A percentile compares a stretch with the other conserved stretches of the same genome.
These are phyloP conservation scores for Vachellia collinsii DNA, from an alignment of 306 rosid species.

Conservation along the genomic window DNA sequence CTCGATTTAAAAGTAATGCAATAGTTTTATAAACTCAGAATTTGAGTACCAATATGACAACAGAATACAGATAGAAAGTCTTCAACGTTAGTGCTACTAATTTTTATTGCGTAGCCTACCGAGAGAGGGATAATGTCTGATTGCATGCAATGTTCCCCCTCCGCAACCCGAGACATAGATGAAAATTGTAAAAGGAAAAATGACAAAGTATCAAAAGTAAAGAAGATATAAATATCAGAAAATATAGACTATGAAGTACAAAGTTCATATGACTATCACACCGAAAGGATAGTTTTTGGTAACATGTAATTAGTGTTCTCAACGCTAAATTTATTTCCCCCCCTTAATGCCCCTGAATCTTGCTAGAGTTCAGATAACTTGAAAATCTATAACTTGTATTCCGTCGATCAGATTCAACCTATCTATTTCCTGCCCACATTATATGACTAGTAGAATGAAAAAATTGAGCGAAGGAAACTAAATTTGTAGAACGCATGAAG, in stretches of 20 bases:
- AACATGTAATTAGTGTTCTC: not conserved
- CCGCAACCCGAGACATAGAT: not conserved
- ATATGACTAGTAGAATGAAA: not conserved
- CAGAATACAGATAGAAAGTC: not conserved
- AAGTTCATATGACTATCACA: not conserved
- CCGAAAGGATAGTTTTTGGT: constrained; percentile 5
- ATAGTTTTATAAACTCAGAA: constrained; percentile 9
- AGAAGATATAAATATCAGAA: not conserved
- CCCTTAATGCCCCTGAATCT: not conserved
- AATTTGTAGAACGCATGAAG: not conserved
- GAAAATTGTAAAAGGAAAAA: not conserved
- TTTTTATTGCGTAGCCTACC: not conserved
- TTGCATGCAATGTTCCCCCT: not conserved
- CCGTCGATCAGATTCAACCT: constrained; percentile 7
- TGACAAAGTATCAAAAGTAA: not conserved
- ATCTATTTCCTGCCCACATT: constrained; percentile 16
- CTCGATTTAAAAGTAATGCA: constrained; percentile 20
- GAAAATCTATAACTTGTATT: not conserved
- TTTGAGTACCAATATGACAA: constrained; percentile 10
- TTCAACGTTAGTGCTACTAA: constrained; percentile 11
- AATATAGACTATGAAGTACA: not conserved
- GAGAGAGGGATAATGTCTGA: not conserved
- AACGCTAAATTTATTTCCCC: not conserved
- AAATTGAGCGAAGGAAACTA: not conserved
- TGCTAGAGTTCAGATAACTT: not conserved